Evolutionary conservation across 2,329 filamentous ascomycete species (phyloP).

Genomic region (Zasmidium angulare): DNA sequence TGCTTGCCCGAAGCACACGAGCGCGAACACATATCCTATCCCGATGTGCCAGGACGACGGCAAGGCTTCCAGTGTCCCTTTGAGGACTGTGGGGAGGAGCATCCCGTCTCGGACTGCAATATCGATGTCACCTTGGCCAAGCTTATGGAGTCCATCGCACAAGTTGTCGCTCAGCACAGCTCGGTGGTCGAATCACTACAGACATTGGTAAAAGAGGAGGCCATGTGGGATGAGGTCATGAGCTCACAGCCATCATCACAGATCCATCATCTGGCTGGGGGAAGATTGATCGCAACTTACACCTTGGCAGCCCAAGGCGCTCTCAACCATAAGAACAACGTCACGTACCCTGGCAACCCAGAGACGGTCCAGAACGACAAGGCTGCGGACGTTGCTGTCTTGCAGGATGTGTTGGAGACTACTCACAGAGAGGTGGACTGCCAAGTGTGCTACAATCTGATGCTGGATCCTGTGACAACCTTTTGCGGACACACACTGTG

Average conservation of each 20-base stretch:
- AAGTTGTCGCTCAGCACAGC: constrained; percentile 49
- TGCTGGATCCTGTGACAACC: constrained; percentile 80
- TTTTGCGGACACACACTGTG: constrained; percentile 89
- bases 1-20: constrained; percentile 69
- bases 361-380: constrained; percentile 38
- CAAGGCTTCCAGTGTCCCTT: constrained; percentile 76
- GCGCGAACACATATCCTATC: constrained; percentile 74
- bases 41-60: constrained; percentile 63
- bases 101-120: constrained; percentile 74
- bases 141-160: constrained; percentile 60
- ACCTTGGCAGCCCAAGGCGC: constrained; percentile 62
- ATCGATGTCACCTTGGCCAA: constrained; percentile 76
- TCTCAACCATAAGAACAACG: constrained; percentile 51
- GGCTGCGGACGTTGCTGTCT: constrained; percentile 49
- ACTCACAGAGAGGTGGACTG: constrained; percentile 76
- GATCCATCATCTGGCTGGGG: constrained; percentile 51
- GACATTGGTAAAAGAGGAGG: constrained; percentile 44
- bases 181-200: constrained; percentile 36
- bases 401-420: constrained; percentile 61
- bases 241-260: constrained; percentile 32
- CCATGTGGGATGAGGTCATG: constrained; percentile 37
- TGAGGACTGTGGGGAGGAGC: constrained; percentile 63
- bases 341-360: constrained; percentile 22
- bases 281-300: constrained; percentile 66
- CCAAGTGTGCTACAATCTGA: constrained; percentile 80